Evolutionary conservation across 2,329 filamentous ascomycete genomes (phyloP).

Genomic region (Eurotiales sp.): DNA sequence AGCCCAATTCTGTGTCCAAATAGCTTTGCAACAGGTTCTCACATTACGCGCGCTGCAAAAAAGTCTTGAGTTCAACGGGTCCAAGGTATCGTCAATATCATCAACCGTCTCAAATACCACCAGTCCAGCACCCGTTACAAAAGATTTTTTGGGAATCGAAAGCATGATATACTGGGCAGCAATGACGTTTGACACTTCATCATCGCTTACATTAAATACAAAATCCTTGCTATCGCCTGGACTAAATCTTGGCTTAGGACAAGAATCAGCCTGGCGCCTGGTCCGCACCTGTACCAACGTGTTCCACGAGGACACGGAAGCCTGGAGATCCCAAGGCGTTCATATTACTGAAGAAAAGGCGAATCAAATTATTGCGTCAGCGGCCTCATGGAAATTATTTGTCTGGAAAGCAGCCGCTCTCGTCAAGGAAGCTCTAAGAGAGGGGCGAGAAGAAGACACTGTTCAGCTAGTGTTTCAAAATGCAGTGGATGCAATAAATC

Average conservation of each 20-base stretch:
- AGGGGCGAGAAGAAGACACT: conserved; percentile 27
- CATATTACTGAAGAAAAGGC: conserved; percentile 26
- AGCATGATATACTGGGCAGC: conserved; percentile 43
- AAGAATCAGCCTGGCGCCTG: conserved; percentile 26
- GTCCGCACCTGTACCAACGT: conserved; percentile 24
- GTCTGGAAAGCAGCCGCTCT: conserved; percentile 29
- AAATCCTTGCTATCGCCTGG: conserved; percentile 39
- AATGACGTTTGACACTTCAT: conserved; percentile 41
- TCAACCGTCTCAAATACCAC: conserved; percentile 18
- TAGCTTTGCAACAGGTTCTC: conserved; percentile 42
- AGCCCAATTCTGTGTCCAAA: conserved; percentile 40
- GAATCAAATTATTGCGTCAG: conserved; percentile 27
- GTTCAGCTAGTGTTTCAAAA: conserved; percentile 23
- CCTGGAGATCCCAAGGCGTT: conserved; percentile 23
- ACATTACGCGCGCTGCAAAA: conserved; percentile 37
- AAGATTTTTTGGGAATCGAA: conserved; percentile 36
- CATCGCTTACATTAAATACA: conserved; percentile 40
- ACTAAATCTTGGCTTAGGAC: conserved; percentile 23
- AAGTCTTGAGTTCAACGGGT: conserved; percentile 40
- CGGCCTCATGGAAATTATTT: conserved; percentile 24
- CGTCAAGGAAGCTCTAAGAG: conserved; percentile 30
- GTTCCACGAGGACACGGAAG: conserved; percentile 25
- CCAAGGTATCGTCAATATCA: conserved; percentile 32
- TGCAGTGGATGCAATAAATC: conserved; percentile 24
- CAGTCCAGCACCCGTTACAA: conserved; percentile 26